phyloP scores from a whole-genome alignment of 306 rosid genomes.

The Gillenia trifoliata region DNA sequence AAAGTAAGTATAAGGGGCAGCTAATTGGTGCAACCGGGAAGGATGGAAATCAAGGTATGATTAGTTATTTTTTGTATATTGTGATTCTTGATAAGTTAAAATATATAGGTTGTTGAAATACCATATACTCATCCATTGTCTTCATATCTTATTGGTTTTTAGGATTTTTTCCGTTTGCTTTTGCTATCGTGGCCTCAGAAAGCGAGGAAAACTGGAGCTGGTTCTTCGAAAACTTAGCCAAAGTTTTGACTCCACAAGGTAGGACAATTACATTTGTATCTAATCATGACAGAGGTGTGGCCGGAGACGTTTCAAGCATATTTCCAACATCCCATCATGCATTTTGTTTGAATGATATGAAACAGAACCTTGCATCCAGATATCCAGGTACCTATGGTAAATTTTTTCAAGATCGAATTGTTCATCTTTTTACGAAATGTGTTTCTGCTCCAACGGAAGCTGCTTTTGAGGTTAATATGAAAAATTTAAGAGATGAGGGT shows the following conservation, averaged over 20 bases:
- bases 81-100: no score
- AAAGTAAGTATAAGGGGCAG: background rate
- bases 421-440: background rate
- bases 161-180: background rate
- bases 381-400: background rate
- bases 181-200: background rate
- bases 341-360: background rate
- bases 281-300: background rate
- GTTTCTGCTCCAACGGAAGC: background rate
- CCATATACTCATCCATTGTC: background rate
- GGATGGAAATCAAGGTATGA: conserved; percentile 6
- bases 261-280: background rate
- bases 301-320: background rate
- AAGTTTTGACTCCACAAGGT: background rate
- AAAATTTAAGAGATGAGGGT: background rate
- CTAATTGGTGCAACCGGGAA: background rate
- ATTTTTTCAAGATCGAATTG: background rate
- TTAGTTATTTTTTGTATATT: background rate
- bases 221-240: background rate
- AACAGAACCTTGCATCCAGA: background rate
- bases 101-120: background rate
- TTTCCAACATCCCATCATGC: background rate
- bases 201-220: background rate
- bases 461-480: background rate
- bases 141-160: background rate